Percentiles rank a stretch among this genome's conserved stretches.
Evolutionary conservation across 148 eudicot genomes (phyloP).

Genomic region (Chenopodium berlandieri): DNA sequence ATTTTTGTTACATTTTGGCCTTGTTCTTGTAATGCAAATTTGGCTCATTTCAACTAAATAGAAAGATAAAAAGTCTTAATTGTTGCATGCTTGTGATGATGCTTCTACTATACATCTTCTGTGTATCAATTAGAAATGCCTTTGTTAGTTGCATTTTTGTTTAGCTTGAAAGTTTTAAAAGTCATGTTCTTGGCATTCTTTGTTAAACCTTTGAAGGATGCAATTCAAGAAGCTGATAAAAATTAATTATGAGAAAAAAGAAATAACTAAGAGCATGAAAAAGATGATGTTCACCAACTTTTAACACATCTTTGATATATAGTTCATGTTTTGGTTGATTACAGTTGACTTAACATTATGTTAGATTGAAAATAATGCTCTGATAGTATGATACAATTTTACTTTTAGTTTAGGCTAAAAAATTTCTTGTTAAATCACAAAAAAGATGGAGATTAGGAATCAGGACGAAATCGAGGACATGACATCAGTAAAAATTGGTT

Average conservation of each 20-base stretch:
- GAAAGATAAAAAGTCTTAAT: neutral
- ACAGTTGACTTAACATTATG: conserved; percentile 37
- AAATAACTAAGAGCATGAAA: conserved; percentile 36
- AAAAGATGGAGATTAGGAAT: conserved; percentile 45
- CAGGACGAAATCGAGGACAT: conserved; percentile 60
- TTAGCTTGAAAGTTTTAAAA: conserved; percentile 7
- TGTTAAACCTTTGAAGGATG: conserved; percentile 12
- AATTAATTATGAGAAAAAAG: conserved; percentile 2
- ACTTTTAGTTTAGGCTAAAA: conserved; percentile 17
- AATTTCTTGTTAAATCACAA: neutral
- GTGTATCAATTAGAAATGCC: conserved; percentile 5
- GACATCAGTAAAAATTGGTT: conserved; percentile 46
- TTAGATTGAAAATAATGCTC: neutral
- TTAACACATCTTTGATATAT: conserved; percentile 23
- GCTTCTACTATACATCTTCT: neutral
- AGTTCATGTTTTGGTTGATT: conserved; percentile 50
- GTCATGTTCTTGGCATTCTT: conserved; percentile 58
- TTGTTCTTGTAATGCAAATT: too few species aligned
- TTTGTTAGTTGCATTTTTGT: conserved; percentile 17
- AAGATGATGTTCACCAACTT: conserved; percentile 59
- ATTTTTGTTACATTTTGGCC: too few species aligned
- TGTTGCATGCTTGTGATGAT: neutral
- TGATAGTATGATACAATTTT: conserved; percentile 13
- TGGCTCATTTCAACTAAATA: too few species aligned
- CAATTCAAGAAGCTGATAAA: conserved; percentile 1